Conservation (phyloP, 768 basidiomycete species). For the Suillus weaverae region DNA sequence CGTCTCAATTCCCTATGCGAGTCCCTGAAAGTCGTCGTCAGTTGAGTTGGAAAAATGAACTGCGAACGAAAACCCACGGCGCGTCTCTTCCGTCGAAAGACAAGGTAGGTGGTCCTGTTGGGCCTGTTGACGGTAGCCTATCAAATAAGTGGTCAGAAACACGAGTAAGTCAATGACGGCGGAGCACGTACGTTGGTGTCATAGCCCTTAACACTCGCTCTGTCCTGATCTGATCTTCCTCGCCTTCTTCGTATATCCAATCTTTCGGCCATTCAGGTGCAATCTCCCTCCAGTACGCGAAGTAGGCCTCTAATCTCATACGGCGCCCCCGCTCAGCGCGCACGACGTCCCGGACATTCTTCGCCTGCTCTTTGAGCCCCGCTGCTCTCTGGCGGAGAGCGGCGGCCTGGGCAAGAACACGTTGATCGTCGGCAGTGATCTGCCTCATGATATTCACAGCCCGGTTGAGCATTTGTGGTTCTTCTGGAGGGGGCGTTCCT, state of each 20-base stretch:
- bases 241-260: slow-evolving; percentile 22
- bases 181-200: neutral
- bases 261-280: slow-evolving; percentile 22
- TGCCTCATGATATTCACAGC: slow-evolving; percentile 28
- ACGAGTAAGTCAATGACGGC: neutral
- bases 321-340: slow-evolving; percentile 25
- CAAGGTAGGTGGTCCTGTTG: neutral
- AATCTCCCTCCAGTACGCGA: slow-evolving; percentile 28
- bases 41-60: neutral
- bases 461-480: slow-evolving; percentile 19
- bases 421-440: slow-evolving; percentile 20
- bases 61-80: neutral
- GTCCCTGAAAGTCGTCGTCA: neutral
- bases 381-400: slow-evolving; percentile 18
- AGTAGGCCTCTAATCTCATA: slow-evolving; percentile 29
- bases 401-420: slow-evolving; percentile 12
- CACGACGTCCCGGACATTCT: slow-evolving; percentile 23
- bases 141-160: neutral
- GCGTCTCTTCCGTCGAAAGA: neutral
- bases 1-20: neutral
- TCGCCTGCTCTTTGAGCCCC: slow-evolving; percentile 20
- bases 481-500: slow-evolving; percentile 20
- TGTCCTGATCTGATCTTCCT: neutral
- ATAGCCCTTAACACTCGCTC: neutral
- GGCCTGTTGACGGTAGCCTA: neutral